Base-by-base conservation (phyloP, 1,284 basidiomycete genomes). In the Grifola frondosa region DNA sequence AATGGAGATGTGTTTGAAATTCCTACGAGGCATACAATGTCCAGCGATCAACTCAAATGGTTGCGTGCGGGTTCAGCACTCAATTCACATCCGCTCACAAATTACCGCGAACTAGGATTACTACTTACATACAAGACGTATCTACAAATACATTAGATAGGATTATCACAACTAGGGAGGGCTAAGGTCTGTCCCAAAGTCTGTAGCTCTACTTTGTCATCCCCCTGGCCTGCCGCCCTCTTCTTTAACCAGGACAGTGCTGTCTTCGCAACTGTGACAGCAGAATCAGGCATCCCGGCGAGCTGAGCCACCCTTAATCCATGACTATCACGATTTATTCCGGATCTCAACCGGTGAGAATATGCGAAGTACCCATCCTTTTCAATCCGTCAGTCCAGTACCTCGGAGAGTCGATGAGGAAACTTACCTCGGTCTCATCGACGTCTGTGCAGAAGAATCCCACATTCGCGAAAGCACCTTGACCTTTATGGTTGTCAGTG, bases 291-390 rank as follows among this genome's bases (percentile, higher is more conserved):
- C 73, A 98, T 81, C 4, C 91, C 91, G 6, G 92, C 93, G 12
- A 97, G 65, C 41, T 84, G 80, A 5, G 95, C 95, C 13, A 97
- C 91, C 62, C 93, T 91, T 29, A 99, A 70, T 0, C 94, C 96
- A 58, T 97, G 94, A 42, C 94, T 97, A 54, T 96, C 78, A 38
- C 85, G 77, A 63, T 97, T 98, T 40, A 98, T 81, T 1, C 96
- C 96, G 4, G 84, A 81, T 36, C 74, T 73, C 31, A 98, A 66
- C 17, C 75, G 76, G 60, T 98, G 94, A 4, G 88, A 85, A 61
- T 96, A 99, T 0, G 86, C 69, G 59, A 96, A 91, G 42, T 77
- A 78, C 9, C 75, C 78, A 53, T 85, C 80, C 88, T 87, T 49
- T 8, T 37, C 24, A 24, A 4, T 16, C 21, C 31, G 29, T 9